These are phyloP conservation scores for Cicer arietinum DNA, from an alignment of 306 rosid genomes.

Conservation along the genomic window DNA sequence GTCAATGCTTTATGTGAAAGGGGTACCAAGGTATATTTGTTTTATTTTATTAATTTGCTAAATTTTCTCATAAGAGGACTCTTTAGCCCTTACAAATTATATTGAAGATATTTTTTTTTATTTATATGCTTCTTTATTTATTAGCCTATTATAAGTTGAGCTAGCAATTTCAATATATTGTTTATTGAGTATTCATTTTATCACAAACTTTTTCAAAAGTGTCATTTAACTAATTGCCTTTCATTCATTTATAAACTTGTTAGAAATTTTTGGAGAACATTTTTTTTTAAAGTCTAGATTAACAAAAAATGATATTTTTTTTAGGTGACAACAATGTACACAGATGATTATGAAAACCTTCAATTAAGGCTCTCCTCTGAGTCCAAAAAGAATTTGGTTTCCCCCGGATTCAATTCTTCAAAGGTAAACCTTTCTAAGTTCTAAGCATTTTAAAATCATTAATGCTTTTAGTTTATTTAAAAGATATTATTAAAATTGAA, in stretches of 20 bases:
- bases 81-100: too few species aligned
- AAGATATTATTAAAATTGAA: background rate
- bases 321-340: constrained; percentile 54
- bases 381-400: constrained; percentile 47
- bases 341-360: constrained; percentile 58
- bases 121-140: background rate
- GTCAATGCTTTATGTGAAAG: constrained; percentile 62
- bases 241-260: background rate
- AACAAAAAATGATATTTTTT: constrained; percentile 4
- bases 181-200: too few species aligned
- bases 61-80: too few species aligned
- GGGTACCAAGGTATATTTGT: constrained; percentile 58
- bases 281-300: constrained; percentile 5
- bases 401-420: constrained; percentile 47
- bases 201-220: background rate
- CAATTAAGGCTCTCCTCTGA: constrained; percentile 38
- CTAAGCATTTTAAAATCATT: background rate
- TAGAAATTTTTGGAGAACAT: background rate
- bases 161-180: background rate
- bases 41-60: background rate
- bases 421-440: constrained; percentile 47
- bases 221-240: background rate
- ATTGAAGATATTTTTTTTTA: too few species aligned
- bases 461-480: background rate
- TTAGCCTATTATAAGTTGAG: background rate